phyloP scores from a whole-genome alignment of 106 monocot species.

The Vanilla planifolia region DNA sequence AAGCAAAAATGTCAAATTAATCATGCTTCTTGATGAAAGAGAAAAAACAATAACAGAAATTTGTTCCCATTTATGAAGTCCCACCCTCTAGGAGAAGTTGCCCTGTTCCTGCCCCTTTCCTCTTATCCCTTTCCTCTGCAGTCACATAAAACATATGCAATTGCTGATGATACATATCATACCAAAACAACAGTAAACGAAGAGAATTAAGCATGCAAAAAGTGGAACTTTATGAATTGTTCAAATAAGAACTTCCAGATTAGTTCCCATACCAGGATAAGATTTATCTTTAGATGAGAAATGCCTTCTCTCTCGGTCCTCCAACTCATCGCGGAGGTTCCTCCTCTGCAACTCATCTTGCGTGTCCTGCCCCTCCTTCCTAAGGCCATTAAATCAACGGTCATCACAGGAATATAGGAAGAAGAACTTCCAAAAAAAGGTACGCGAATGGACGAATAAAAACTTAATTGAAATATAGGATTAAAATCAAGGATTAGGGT shows the following conservation, averaged over 20 bases:
- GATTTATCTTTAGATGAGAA: conserved; percentile 87
- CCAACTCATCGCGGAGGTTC: conserved; percentile 81
- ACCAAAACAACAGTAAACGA: no score
- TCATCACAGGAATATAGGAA: not conserved
- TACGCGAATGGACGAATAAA: not conserved
- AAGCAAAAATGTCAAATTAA: not conserved
- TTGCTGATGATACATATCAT: no score
- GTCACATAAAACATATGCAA: not conserved
- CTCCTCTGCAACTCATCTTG: conserved; percentile 92
- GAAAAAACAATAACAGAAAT: no score
- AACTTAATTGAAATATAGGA: not conserved
- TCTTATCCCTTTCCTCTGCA: conserved; percentile 87
- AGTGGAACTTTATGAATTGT: not conserved
- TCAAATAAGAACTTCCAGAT: not conserved
- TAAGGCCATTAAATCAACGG: conserved; percentile 12
- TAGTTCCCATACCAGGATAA: conserved; percentile 34
- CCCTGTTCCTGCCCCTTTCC: conserved; percentile 49
- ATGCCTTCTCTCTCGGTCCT: conserved; percentile 85
- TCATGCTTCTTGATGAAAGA: not conserved
- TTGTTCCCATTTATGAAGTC: not conserved
- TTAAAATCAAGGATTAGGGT: conserved; percentile 4
- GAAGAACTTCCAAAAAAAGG: not conserved
- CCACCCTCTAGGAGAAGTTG: conserved; percentile 85
- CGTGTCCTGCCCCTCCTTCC: conserved; percentile 90
- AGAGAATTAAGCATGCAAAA: not conserved